Base-by-base conservation (phyloP, 2,329 filamentous ascomycete genomes). In the Pezicula carpinea region DNA sequence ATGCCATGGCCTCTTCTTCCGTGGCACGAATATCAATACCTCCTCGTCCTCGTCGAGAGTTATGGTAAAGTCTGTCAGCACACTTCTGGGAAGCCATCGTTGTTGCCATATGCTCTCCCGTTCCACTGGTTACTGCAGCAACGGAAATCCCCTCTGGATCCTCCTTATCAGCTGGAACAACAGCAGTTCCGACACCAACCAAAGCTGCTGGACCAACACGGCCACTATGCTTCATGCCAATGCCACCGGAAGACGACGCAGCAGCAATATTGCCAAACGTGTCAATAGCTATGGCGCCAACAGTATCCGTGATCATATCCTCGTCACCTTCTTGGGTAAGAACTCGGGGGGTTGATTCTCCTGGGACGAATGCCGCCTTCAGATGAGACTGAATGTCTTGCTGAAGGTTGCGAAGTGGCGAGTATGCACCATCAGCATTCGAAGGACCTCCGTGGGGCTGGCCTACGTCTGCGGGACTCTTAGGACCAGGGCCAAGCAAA, bases 71-170 rank as follows among this genome's bases (percentile, higher is more conserved):
- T 39, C 93, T 81, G 54, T 92, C 87, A 1, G 91, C 90, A 63
- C 90, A 95, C 46, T 85, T 84, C 49, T 85, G 83, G 6, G 93
- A 91, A 10, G 93, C 92, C 77, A 95, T 85, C 0, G 91, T 95
- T 0, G 92, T 96, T 31, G 90, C 88, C 87, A 99, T 99, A 64
- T 99, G 93, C 68, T 99, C 93, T 40, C 93, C 93, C 3, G 93
- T 99, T 22, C 93, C 93, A 63, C 89, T 96, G 33, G 90, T 95
- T 18, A 96, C 89, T 21, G 85, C 83, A 23, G 89, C 92, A 22
- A 96, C 89, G 39, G 78, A 81, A 6, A 82, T 76, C 39, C 75
- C 72, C 2, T 88, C 81, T 6, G 79, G 71, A 60, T 96, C 91
- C 23, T 80, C 75, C 2, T 79, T 72, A 52, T 90, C 82, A 21